phyloP scores from a whole-genome alignment of 2,329 filamentous ascomycete genomes.

The Curvularia eragrostidis region DNA sequence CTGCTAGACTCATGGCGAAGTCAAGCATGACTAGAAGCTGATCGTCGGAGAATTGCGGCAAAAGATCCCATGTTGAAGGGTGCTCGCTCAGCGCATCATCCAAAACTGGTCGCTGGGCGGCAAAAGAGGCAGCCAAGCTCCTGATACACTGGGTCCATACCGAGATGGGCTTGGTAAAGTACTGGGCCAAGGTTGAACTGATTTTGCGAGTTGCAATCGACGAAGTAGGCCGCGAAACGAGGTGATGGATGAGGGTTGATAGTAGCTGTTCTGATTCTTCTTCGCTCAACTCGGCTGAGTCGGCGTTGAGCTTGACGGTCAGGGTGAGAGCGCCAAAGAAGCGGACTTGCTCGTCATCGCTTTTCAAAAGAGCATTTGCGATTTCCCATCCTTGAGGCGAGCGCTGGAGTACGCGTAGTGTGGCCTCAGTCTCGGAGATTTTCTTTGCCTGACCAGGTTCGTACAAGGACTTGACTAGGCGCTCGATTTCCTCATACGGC shows the following conservation, averaged over 20 bases:
- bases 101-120: slow-evolving; percentile 55
- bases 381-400: slow-evolving; percentile 85
- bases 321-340: slow-evolving; percentile 95
- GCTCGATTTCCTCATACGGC: slow-evolving; percentile 45
- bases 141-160: slow-evolving; percentile 71
- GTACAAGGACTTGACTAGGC: slow-evolving; percentile 61
- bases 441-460: slow-evolving; percentile 55
- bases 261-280: slow-evolving; percentile 46
- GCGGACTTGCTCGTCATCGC: slow-evolving; percentile 74
- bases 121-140: slow-evolving; percentile 67
- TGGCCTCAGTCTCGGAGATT: slow-evolving; percentile 68
- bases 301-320: slow-evolving; percentile 92
- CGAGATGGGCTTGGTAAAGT: slow-evolving; percentile 73
- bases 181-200: slow-evolving; percentile 77
- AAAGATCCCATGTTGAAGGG: slow-evolving; percentile 54
- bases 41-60: slow-evolving; percentile 56
- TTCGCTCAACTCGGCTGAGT: slow-evolving; percentile 62
- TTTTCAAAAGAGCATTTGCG: slow-evolving; percentile 75
- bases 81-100: slow-evolving; percentile 57
- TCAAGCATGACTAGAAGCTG: slow-evolving; percentile 67
- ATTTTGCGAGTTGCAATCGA: slow-evolving; percentile 74
- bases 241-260: slow-evolving; percentile 46
- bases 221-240: slow-evolving; percentile 50
- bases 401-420: slow-evolving; percentile 78
- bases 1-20: slow-evolving; percentile 69